Base-by-base conservation (phyloP, 1,139 yeast genomes). In the Blastobotrys malaysiensis region DNA sequence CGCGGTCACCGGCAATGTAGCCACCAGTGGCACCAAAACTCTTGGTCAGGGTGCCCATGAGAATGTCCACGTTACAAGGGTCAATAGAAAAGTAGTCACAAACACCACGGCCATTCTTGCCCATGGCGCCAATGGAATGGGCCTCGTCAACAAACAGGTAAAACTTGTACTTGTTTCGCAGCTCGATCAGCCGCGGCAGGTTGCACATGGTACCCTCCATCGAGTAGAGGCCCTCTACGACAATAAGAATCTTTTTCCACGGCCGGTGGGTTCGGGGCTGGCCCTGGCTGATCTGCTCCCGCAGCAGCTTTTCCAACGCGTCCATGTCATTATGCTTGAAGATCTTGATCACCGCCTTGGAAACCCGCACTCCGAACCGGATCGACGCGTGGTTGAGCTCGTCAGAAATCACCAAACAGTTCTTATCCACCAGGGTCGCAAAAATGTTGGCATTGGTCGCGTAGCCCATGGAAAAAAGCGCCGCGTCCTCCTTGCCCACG, bases 11-110 rank as follows among this genome's bases (percentile, higher is more conserved):
- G 20, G 97, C 95, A 61, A 93, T 77, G 69, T 93, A 93, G 50
- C 99, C 99, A 66, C 99, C 99, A 49, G 98, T 90, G 26, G 99
- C 98, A 67, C 99, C 99, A 71, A 93, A 93, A 5, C 97, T 89
- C 73, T 93, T 93, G 53, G 99, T 95, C 56, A 95, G 80, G 7
- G 99, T 93, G 51, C 99, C 99, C 99, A 93, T 93, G 63, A 93
- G 75, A 58, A 95, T 75, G 72, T 93, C 99, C 52, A 93, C 78
- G 51, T 82, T 80, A 19, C 75, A 70, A 44, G 98, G 93, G 61
- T 83, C 81, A 54, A 93, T 81, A 49, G 85, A 85, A 68, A 87
- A 93, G 72, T 88, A 88, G 69, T 95, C 98, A 73, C 98, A 91
- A 43, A 93, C 86, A 67, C 99, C 99, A 66, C 88, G 83, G 51